phyloP scores from a whole-genome alignment of 441 rosid genomes.

The Gossypium gossypioides region DNA sequence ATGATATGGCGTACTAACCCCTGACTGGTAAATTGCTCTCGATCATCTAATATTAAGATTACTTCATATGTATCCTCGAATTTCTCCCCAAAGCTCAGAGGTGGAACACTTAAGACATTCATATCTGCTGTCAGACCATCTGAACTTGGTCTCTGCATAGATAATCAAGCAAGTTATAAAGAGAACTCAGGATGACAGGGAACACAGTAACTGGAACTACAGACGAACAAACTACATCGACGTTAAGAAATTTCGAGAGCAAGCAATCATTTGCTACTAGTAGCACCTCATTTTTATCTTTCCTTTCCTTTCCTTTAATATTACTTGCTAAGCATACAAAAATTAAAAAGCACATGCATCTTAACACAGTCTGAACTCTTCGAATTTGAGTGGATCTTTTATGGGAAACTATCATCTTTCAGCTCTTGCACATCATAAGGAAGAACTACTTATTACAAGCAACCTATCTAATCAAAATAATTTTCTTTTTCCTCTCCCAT shows the following conservation, averaged over 20 bases:
- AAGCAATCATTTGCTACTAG: neutral
- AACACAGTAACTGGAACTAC: neutral
- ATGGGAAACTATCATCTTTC: neutral
- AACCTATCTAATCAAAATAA: neutral
- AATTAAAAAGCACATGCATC: neutral
- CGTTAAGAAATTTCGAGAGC: neutral
- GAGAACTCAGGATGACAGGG: neutral
- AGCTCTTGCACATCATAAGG: neutral
- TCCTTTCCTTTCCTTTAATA: neutral
- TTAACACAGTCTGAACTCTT: neutral
- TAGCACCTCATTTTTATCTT: neutral
- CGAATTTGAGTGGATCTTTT: neutral
- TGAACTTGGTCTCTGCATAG: conserved; percentile 24
- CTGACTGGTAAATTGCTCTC: conserved; percentile 70
- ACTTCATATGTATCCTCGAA: conserved; percentile 75
- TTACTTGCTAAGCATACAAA: neutral
- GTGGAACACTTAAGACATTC: conserved; percentile 46
- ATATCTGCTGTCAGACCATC: conserved; percentile 24
- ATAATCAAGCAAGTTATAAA: conserved; percentile 9
- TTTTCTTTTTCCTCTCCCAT: neutral
- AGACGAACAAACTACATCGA: neutral
- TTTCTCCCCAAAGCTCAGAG: conserved; percentile 58
- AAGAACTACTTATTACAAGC: neutral
- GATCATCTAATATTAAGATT: conserved; percentile 66
- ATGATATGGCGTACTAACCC: conserved; percentile 42